These are phyloP conservation scores for Kodamaea kaohsiungensis DNA, from an alignment of 805 yeast genomes.

Conservation along the genomic window DNA sequence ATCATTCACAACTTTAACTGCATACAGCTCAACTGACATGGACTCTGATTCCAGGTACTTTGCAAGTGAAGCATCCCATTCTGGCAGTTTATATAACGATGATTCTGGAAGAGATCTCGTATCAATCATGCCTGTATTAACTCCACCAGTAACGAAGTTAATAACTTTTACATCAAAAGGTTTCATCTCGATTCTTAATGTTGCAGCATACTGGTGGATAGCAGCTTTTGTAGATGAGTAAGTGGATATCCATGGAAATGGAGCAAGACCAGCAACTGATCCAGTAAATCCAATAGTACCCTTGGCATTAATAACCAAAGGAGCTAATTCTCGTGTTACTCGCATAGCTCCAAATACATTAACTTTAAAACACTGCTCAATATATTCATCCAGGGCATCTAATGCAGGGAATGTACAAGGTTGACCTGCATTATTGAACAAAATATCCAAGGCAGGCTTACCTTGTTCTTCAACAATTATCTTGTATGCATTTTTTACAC, in stretches of 20 bases:
- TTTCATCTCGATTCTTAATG: constrained; percentile 63
- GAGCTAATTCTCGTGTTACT: constrained; percentile 56
- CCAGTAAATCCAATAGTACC: constrained; percentile 78
- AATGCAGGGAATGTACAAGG: constrained; percentile 70
- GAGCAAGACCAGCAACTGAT: constrained; percentile 61
- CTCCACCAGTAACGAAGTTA: constrained; percentile 76
- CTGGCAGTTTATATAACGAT: constrained; percentile 55
- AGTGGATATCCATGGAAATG: constrained; percentile 70
- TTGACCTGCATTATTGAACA: constrained; percentile 78
- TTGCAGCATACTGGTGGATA: constrained; percentile 68
- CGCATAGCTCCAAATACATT: constrained; percentile 73
- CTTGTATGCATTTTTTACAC: constrained; percentile 46
- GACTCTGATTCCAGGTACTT: constrained; percentile 60
- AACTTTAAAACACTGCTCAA: constrained; percentile 56
- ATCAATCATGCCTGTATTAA: constrained; percentile 62
- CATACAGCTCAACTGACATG: constrained; percentile 62
- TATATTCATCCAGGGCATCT: constrained; percentile 59
- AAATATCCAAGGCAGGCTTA: constrained; percentile 51
- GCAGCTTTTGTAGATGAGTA: constrained; percentile 77
- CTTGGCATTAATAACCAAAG: constrained; percentile 58
- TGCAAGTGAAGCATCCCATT: constrained; percentile 49
- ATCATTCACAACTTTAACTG: constrained; percentile 52
- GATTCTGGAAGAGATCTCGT: constrained; percentile 55
- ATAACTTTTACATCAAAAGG: constrained; percentile 75
- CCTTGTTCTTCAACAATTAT: constrained; percentile 26